phyloP scores from a whole-genome alignment of 768 basidiomycete species.

The Leccinum ochraceum region DNA sequence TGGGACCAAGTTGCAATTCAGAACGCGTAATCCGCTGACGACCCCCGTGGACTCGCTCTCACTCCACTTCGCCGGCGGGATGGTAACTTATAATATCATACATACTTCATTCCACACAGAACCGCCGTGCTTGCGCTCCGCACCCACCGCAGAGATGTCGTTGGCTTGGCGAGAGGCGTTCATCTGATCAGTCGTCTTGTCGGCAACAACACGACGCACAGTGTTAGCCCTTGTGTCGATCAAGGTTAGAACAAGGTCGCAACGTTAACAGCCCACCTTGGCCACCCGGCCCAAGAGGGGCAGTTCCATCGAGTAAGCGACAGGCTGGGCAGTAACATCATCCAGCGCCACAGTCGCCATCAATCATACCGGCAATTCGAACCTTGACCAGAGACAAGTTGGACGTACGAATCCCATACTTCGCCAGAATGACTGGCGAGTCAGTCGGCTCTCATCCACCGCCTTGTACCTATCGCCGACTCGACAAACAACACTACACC shows the following conservation, averaged over 20 bases:
- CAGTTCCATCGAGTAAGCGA: constrained; percentile 12
- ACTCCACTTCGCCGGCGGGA: not conserved
- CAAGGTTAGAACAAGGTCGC: constrained; percentile 28
- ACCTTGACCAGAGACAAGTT: not conserved
- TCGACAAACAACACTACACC: constrained; percentile 2
- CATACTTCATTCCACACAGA: not conserved
- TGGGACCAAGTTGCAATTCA: not conserved
- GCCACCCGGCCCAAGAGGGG: constrained; percentile 13
- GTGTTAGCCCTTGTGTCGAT: constrained; percentile 5
- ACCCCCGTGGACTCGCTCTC: constrained; percentile 2
- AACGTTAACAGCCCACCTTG: constrained; percentile 25
- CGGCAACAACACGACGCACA: constrained; percentile 12
- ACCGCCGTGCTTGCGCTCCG: not conserved
- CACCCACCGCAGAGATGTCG: not conserved
- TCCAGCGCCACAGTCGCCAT: constrained; percentile 27
- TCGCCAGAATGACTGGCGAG: not conserved
- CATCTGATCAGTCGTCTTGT: constrained; percentile 6
- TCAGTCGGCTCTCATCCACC: not conserved
- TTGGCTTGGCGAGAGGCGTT: constrained; percentile 1
- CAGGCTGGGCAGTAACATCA: constrained; percentile 22
- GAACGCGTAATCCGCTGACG: constrained; percentile 3
- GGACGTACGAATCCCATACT: constrained; percentile 1
- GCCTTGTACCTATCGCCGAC: constrained; percentile 6
- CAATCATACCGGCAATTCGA: constrained; percentile 15
- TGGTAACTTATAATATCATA: not conserved